Conservation (phyloP, 306 rosid genomes). For the Vigna trinervia region DNA sequence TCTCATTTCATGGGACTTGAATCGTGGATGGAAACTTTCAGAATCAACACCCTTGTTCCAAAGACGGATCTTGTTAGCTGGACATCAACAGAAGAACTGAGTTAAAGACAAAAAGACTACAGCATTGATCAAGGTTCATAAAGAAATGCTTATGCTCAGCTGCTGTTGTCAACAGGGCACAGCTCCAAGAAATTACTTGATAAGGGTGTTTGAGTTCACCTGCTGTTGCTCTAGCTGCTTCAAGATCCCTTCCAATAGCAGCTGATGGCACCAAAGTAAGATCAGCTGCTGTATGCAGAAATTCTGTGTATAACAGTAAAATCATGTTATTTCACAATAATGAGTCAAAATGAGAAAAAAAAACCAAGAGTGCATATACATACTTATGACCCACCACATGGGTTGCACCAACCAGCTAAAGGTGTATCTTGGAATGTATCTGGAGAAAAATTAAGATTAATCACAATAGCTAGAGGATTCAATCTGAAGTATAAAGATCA, state of each 20-base stretch:
- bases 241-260: conserved; percentile 86
- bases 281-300: conserved; percentile 94
- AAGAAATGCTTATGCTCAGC: neutral
- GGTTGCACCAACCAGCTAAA: conserved; percentile 99
- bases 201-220: conserved; percentile 55
- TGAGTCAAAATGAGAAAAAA: neutral
- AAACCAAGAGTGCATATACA: conserved; percentile 42
- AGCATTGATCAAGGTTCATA: neutral
- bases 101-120: conserved; percentile 10
- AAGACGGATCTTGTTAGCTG: conserved; percentile 91
- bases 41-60: conserved; percentile 99
- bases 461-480: conserved; percentile 20
- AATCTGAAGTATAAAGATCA: conserved; percentile 21
- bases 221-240: conserved; percentile 76
- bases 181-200: conserved; percentile 10
- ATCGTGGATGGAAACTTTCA: conserved; percentile 86
- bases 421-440: conserved; percentile 98
- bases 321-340: conserved; percentile 40
- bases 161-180: neutral
- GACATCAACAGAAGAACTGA: conserved; percentile 41
- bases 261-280: conserved; percentile 94
- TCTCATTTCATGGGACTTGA: conserved; percentile 84
- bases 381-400: conserved; percentile 96
- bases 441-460: conserved; percentile 49
- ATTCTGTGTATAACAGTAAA: conserved; percentile 63